Evolutionary conservation across 2,329 filamentous ascomycete species (phyloP).

Genomic region (Pezicula rhizophila): DNA sequence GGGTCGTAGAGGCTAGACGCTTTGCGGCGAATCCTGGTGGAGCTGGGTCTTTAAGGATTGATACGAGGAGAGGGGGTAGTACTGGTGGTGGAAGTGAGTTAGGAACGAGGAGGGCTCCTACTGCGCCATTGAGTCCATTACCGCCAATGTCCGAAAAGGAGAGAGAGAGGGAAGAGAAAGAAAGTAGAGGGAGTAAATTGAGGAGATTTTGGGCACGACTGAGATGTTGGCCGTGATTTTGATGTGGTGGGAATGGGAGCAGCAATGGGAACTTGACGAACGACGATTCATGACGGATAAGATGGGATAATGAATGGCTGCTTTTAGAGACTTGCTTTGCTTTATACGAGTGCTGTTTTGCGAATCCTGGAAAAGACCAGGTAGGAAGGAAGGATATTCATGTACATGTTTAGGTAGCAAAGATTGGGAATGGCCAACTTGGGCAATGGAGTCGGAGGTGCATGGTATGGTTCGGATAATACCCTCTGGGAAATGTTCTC

Average conservation of each 20-base stretch:
- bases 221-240: conserved; percentile 4
- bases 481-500: too few relatives aligned
- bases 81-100: conserved; percentile 5
- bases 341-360: too few relatives aligned
- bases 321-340: too few relatives aligned
- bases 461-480: too few relatives aligned
- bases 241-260: neutral
- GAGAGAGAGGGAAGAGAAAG: neutral
- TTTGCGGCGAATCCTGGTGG: conserved; percentile 7
- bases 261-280: neutral
- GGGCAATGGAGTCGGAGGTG: too few relatives aligned
- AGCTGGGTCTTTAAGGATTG: too few relatives aligned
- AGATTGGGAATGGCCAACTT: too few relatives aligned
- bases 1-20: conserved; percentile 46
- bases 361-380: too few relatives aligned
- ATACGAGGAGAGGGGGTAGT: conserved; percentile 3
- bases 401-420: too few relatives aligned
- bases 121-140: conserved; percentile 24
- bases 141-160: conserved; percentile 20
- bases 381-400: too few relatives aligned
- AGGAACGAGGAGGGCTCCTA: conserved; percentile 22
- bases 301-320: too few relatives aligned
- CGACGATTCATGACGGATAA: neutral
- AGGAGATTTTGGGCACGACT: conserved; percentile 2
- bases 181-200: neutral